Conservation (phyloP, 768 basidiomycete genomes). For the Termitomyces sp. region DNA sequence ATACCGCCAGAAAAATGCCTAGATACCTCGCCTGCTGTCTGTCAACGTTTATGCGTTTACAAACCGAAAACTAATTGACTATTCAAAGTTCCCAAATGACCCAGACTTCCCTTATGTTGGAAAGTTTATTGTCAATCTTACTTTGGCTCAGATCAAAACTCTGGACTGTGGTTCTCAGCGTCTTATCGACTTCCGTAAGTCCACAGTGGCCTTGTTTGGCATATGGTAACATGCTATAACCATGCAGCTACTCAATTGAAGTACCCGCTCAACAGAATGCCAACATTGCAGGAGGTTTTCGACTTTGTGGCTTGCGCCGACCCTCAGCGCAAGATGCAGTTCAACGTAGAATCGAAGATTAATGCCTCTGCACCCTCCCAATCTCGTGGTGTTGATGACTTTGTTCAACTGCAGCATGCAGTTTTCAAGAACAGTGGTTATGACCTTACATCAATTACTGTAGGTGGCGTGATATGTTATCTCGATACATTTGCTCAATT, state of each 20-base stretch:
- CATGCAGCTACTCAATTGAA: constrained; percentile 51
- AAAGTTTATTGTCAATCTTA: constrained; percentile 70
- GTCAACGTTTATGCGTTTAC: constrained; percentile 11
- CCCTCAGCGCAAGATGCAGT: constrained; percentile 50
- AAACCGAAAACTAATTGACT: not conserved
- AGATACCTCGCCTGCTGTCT: constrained; percentile 62
- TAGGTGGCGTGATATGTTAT: constrained; percentile 21
- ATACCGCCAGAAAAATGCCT: constrained; percentile 59
- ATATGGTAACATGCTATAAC: not conserved
- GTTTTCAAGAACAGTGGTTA: constrained; percentile 58
- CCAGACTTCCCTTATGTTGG: constrained; percentile 72
- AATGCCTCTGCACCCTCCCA: constrained; percentile 46
- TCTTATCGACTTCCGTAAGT: constrained; percentile 51
- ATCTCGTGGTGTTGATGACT: constrained; percentile 50
- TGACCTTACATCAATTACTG: constrained; percentile 51
- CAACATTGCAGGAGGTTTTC: constrained; percentile 71
- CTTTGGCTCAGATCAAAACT: constrained; percentile 72
- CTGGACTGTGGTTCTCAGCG: constrained; percentile 76
- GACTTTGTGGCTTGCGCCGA: constrained; percentile 73
- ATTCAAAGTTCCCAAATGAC: constrained; percentile 43
- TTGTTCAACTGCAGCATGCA: constrained; percentile 56
- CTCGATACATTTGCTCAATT: not conserved
- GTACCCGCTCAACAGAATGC: constrained; percentile 65
- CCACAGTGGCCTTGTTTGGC: not conserved
- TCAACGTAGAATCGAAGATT: constrained; percentile 81